Evolutionary conservation across 2,329 filamentous ascomycete species (phyloP).

Genomic region (Juglanconis sp.): DNA sequence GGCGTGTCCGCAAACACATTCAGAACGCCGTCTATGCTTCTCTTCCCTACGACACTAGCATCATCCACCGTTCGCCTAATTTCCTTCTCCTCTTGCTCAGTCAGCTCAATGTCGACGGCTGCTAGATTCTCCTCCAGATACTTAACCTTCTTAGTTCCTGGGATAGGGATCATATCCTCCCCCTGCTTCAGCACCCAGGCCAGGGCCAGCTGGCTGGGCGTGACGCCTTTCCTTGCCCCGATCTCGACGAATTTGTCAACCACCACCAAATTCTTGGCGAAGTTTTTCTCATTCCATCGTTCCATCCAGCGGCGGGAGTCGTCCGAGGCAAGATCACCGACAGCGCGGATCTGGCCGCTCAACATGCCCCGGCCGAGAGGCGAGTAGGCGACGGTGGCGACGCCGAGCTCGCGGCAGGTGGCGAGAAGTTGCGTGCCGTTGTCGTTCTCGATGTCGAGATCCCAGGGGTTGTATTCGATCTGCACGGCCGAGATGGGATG

Average conservation of each 20-base stretch:
- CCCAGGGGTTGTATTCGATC: conserved; percentile 51
- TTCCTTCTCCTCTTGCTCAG: conserved; percentile 25
- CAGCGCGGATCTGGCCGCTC: conserved; percentile 42
- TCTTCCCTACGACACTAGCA: too few relatives aligned
- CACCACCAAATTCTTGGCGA: conserved; percentile 51
- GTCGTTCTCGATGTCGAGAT: conserved; percentile 55
- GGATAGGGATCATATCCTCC: conserved; percentile 55
- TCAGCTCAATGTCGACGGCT: conserved; percentile 29
- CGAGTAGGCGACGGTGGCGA: conserved; percentile 53
- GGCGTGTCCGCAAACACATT: too few relatives aligned
- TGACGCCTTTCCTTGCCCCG: conserved; percentile 51
- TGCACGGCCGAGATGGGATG: conserved; percentile 42
- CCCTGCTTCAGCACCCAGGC: conserved; percentile 58
- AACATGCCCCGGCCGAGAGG: conserved; percentile 58
- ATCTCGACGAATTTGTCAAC: conserved; percentile 47
- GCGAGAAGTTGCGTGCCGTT: conserved; percentile 41
- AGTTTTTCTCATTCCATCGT: conserved; percentile 48
- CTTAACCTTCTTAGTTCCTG: conserved; percentile 42
- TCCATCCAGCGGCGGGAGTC: conserved; percentile 45
- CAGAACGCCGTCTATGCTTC: too few relatives aligned
- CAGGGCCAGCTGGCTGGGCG: conserved; percentile 54
- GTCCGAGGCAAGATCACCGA: conserved; percentile 41
- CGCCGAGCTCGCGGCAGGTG: conserved; percentile 53
- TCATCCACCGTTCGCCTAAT: background rate
- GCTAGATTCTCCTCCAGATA: conserved; percentile 43